Base-by-base conservation (phyloP, 345 rosid genomes). In the Pistacia atlantica region DNA sequence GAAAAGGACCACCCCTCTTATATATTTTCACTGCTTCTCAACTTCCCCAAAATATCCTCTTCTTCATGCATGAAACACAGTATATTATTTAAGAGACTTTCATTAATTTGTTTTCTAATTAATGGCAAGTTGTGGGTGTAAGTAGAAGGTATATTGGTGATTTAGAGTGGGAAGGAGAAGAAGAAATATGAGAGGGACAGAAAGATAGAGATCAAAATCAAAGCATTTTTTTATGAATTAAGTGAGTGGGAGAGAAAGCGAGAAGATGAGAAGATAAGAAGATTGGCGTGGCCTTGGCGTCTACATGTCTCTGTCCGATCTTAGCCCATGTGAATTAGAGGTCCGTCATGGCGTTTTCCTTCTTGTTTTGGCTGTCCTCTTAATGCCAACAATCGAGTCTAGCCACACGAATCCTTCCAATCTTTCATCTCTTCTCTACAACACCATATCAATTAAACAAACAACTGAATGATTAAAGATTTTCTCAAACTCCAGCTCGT, bases 221-320 rank as follows among this genome's bases (percentile, higher is more conserved):
- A 45, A 67, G 74, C 56, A 25, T 4, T 52, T 28, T 42, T 42
- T 5, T 7, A 38, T 38, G 0, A 38, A 38, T 38, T 58, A 3
- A 25, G 60, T 25, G 69, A 38, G 63, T 12, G 68, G 55, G 61
- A 66, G 76, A 73, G 69, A 37, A 56, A 22, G 25, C 0, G 25
- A 22, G 28, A 2, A 42, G 82, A 80, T 33, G 76, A 80, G 73
- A 75, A 72, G 84, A 89, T 78, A 78, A 85, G 87, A 75, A 65
- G 76, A 83, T 75, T 80, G 84, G 84, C 87, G 82, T 83, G 77
- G 83, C 85, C 74, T 79, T 37, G 80, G 84, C 48, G 75, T 82
- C 83, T 66, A 2, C 75, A 69, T 38, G 75, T 83, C 86, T 54
- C 48, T 81, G 77, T 85, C 88, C 67, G 8, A 17, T 60, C 56